Evolutionary conservation across 306 rosid genomes (phyloP), one percentile per base, ranked within the genome.

Genomic region (Amphicarpaea edgeworthii): DNA sequence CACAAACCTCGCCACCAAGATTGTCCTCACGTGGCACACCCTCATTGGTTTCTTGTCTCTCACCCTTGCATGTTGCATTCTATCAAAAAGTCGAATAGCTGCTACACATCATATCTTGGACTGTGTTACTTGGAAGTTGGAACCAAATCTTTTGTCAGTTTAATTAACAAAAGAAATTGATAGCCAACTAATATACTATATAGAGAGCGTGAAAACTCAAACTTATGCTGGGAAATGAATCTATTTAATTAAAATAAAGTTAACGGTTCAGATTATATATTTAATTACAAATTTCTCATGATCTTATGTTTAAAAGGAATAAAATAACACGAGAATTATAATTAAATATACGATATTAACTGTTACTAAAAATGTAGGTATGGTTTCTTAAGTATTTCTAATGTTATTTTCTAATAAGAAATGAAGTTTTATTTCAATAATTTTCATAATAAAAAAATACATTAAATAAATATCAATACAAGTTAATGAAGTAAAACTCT

Each of bases 1-100:
- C 38, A 26, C 7, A 28, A 67, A 54, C 47, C 68, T 67, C 23
- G 14, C 10, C 23, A 19, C 20, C 5, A 11, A 63, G 40, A 49
- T 34, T 76, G 23, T 50, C 20, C 12, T 6, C 53, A 12, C 16
- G 21, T 32, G 59, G 0, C 74, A 12, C 47, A 6, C 53, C 5
- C 28, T 37, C 51, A 30, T 65, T 51, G 63, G 5, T 76, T 38
- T 50, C 47, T 63, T 47, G 72, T 11, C 16, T 32, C 21, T 30
- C 14, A 46, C 24, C 70, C 21, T 45, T 60, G 6, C 34, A 30
- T 59, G 15, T 45, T 60, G 6, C 34, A 30, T 59, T 60, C 32
- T 8, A 58, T 26, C 30, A 50, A 73, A 73, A 73, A 58, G 45
- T 58, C 14, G 0, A 42, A 73, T 28, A 24, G 12, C 30, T 54